Base-by-base conservation (phyloP, 2,329 filamentous ascomycete genomes). In the Diaporthe velutina region DNA sequence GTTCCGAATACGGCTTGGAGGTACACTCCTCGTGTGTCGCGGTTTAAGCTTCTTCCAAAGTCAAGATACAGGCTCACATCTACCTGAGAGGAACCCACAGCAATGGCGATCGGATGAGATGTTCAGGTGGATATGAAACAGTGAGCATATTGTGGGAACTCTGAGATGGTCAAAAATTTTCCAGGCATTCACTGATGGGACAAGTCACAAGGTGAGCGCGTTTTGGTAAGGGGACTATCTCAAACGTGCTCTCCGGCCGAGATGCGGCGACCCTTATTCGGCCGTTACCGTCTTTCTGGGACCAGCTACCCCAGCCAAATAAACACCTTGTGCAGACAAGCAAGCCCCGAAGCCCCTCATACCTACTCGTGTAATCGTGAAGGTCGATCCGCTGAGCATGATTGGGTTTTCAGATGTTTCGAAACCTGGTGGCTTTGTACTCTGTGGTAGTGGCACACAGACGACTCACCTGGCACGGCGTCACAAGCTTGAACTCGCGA, bases 201-300 rank as follows among this genome's bases (percentile, higher is more conserved):
- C 40, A 35, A 6, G 30, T 28, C 64, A 67, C 42, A 35, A 28
- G 17, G 48, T 40, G 64, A 67, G 45, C 22, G 45, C 30, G 48
- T 67, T 54, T 52, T 25, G 48, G 15, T 67, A 67, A 4, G 45
- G n/a, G 64, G 33, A n/a, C 15, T 13, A 68, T 28, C 64, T 68
- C 45, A 54, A 68, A 68, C 64, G 9, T 68, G 64, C 64, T 68
- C 64, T 68, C 40, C 35, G 64, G 64, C n/a, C 22, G 45, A 50
- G 40, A 48, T 35, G 42, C 25, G 42, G 42, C 60, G 28, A 50
- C 42, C 9, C 60, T 15, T 48, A 3, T 30, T 67, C 30, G 33
- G 9, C 61, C 33, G 45, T 52, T 9, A 67, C 64, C 30, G 33
- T 45, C 45, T 64, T 28, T 8, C 17, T n/a, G 40, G 60, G 38